phyloP scores from a whole-genome alignment of 345 rosid species.

The Ceriops decandra region DNA sequence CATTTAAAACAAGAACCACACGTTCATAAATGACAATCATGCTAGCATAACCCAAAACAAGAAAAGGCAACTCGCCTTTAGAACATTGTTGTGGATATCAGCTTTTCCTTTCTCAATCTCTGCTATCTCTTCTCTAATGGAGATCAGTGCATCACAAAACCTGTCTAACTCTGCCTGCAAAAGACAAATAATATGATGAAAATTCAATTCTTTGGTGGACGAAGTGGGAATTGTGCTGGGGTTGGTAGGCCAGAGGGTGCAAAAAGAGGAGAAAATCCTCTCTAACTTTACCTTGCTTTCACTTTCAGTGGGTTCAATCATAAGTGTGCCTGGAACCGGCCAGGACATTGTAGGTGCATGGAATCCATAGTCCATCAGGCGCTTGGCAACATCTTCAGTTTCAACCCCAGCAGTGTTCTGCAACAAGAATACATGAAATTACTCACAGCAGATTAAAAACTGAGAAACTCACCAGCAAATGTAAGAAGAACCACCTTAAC shows the following conservation, averaged over 20 bases:
- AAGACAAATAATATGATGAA: slow-evolving; percentile 11
- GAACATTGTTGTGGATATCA: slow-evolving; percentile 82
- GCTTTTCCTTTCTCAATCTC: slow-evolving; percentile 93
- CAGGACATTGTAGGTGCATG: slow-evolving; percentile 98
- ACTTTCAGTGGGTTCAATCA: slow-evolving; percentile 99
- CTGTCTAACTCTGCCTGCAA: slow-evolving; percentile 95
- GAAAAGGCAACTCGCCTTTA: slow-evolving; percentile 54
- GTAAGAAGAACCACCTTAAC: slow-evolving; percentile 59
- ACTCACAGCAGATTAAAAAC: slow-evolving; percentile 12
- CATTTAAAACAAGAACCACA: not conserved
- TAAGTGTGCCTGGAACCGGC: slow-evolving; percentile 98
- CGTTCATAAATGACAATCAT: not conserved
- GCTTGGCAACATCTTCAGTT: slow-evolving; percentile 97
- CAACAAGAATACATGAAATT: slow-evolving; percentile 11
- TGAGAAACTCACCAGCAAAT: not conserved
- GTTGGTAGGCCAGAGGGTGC: not conserved
- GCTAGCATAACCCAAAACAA: not conserved
- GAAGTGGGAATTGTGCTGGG: too few relatives aligned
- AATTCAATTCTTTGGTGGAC: too few relatives aligned
- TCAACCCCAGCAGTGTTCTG: slow-evolving; percentile 91
- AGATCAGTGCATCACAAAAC: slow-evolving; percentile 93
- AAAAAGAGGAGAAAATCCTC: slow-evolving; percentile 4
- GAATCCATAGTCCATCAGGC: slow-evolving; percentile 94
- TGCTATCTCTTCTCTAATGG: slow-evolving; percentile 91
- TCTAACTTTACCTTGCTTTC: slow-evolving; percentile 80